A percentile compares a stretch with the other conserved stretches of the same genome.
phyloP scores from a whole-genome alignment of 768 basidiomycete genomes.

The Panus rudis region DNA sequence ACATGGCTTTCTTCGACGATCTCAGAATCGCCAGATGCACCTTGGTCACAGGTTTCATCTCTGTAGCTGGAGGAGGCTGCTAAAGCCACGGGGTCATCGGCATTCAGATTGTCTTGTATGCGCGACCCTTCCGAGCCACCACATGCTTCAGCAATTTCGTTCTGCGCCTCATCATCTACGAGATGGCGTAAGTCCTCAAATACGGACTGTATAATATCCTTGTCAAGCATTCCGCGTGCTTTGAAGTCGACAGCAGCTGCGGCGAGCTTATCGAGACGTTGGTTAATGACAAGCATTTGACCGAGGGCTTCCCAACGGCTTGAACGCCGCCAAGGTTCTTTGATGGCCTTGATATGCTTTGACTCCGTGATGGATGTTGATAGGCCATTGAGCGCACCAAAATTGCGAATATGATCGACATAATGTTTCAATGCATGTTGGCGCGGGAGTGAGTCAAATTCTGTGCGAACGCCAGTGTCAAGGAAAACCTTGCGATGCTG shows the following conservation, averaged over 20 bases:
- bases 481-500: constrained; percentile 19
- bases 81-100: too few species aligned
- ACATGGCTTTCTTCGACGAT: too few species aligned
- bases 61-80: too few species aligned
- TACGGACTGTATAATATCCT: constrained; percentile 7
- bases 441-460: constrained; percentile 5
- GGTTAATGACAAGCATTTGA: constrained; percentile 10
- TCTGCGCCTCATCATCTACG: constrained; percentile 16
- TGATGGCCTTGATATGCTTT: constrained; percentile 9
- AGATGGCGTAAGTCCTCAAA: constrained; percentile 10
- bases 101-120: too few species aligned
- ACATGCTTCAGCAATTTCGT: constrained; percentile 20
- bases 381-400: constrained; percentile 18
- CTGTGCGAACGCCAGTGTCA: constrained; percentile 5
- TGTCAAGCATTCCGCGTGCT: constrained; percentile 2
- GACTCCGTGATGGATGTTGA: constrained; percentile 14
- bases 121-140: constrained; percentile 2
- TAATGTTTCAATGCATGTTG: constrained; percentile 25
- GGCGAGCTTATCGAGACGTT: constrained; percentile 6
- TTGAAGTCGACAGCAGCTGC: constrained; percentile 8
- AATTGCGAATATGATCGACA: constrained; percentile 12
- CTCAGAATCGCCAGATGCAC: too few species aligned
- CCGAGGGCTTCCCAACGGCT: constrained; percentile 6
- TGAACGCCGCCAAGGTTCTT: constrained; percentile 12
- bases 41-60: neutral